These are phyloP conservation scores for Acacia acuminata DNA, from an alignment of 306 rosid genomes.

Conservation along the genomic window DNA sequence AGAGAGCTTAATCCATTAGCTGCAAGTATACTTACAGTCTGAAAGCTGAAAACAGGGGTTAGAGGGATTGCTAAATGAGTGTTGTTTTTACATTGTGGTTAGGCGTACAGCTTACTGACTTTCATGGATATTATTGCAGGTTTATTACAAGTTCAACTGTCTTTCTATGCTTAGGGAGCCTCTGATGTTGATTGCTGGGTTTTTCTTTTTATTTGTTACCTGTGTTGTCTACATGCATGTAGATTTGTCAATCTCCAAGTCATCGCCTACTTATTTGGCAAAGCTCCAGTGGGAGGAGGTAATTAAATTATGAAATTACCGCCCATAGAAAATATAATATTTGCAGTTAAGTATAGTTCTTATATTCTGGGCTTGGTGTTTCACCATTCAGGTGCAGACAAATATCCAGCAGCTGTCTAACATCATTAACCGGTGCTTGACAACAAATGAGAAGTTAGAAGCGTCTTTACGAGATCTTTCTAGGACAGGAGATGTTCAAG, in stretches of 20 bases:
- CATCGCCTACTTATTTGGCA: slow-evolving; percentile 91
- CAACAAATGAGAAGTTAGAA: slow-evolving; percentile 77
- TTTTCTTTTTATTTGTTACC: slow-evolving; percentile 75
- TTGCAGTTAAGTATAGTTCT: slow-evolving; percentile 20
- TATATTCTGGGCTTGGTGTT: slow-evolving; percentile 12
- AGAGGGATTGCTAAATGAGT: slow-evolving; percentile 7
- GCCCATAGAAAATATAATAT: slow-evolving; percentile 15
- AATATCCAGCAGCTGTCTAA: slow-evolving; percentile 59
- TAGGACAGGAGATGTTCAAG: slow-evolving; percentile 83
- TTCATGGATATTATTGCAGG: slow-evolving; percentile 58
- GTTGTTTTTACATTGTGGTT: slow-evolving; percentile 3
- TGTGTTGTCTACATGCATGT: slow-evolving; percentile 75
- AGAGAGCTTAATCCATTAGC: neutral
- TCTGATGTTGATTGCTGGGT: slow-evolving; percentile 85
- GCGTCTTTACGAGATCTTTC: slow-evolving; percentile 88
- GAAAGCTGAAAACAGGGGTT: slow-evolving; percentile 9
- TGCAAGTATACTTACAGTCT: neutral
- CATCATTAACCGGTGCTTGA: slow-evolving; percentile 65
- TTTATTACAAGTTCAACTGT: slow-evolving; percentile 85
- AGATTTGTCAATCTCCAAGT: slow-evolving; percentile 90
- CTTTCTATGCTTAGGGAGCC: slow-evolving; percentile 93
- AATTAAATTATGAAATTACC: slow-evolving; percentile 29
- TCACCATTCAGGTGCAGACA: slow-evolving; percentile 73
- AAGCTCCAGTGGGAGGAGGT: slow-evolving; percentile 98
- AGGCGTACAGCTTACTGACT: slow-evolving; percentile 17